phyloP scores from a whole-genome alignment of 2,329 filamentous ascomycete genomes.

The Pseudogymnoascus sp. region DNA sequence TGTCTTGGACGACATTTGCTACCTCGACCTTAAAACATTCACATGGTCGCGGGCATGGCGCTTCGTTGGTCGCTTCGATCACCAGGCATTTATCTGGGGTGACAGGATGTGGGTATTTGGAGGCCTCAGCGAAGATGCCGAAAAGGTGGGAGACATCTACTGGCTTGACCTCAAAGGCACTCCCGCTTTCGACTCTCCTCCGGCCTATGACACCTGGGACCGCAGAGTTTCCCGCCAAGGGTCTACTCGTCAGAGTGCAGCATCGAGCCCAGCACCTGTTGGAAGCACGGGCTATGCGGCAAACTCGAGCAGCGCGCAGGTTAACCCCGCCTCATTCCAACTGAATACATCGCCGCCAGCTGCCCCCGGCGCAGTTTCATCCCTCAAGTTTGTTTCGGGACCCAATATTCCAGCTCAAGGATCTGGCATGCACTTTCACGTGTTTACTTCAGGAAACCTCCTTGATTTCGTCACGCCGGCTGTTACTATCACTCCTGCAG shows the following conservation, averaged over 20 bases:
- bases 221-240: slow-evolving; percentile 25
- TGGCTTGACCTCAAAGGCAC: slow-evolving; percentile 93
- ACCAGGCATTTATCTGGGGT: slow-evolving; percentile 86
- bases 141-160: slow-evolving; percentile 92
- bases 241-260: slow-evolving; percentile 43
- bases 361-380: slow-evolving; percentile 82
- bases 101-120: slow-evolving; percentile 96
- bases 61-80: slow-evolving; percentile 90
- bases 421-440: slow-evolving; percentile 88
- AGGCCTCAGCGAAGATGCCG: slow-evolving; percentile 90
- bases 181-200: slow-evolving; percentile 69
- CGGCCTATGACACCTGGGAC: slow-evolving; percentile 46
- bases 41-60: slow-evolving; percentile 96
- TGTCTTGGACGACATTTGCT: slow-evolving; percentile 92
- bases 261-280: slow-evolving; percentile 41
- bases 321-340: slow-evolving; percentile 57
- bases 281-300: slow-evolving; percentile 57
- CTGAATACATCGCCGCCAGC: slow-evolving; percentile 68
- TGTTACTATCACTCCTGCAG: slow-evolving; percentile 72
- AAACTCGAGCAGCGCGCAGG: slow-evolving; percentile 58
- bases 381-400: slow-evolving; percentile 81
- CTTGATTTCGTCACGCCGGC: slow-evolving; percentile 93
- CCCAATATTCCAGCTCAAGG: slow-evolving; percentile 80
- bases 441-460: slow-evolving; percentile 85
- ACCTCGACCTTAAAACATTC: slow-evolving; percentile 92